These are phyloP conservation scores for Adansonia gregorii DNA, from an alignment of 441 rosid genomes.

Conservation along the genomic window DNA sequence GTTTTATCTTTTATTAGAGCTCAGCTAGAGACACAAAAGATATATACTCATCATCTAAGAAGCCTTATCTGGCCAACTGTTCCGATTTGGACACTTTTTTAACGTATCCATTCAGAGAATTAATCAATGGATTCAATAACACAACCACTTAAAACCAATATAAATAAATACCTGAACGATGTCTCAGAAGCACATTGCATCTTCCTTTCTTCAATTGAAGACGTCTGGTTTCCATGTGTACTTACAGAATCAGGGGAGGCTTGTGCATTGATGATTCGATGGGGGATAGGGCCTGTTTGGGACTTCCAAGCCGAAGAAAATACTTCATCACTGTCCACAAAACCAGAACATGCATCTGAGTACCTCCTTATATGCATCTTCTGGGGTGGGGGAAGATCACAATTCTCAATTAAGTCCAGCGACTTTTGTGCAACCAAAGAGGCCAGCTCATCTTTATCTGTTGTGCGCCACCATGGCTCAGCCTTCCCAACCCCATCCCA, in stretches of 20 bases:
- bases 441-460: constrained; percentile 82
- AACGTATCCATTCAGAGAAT: not conserved
- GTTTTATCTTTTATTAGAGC: not conserved
- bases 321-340: constrained; percentile 41
- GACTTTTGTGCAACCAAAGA: constrained; percentile 85
- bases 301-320: constrained; percentile 42
- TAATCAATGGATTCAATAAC: constrained; percentile 1
- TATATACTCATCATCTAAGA: not conserved
- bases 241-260: constrained; percentile 33
- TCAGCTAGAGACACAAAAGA: not conserved
- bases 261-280: constrained; percentile 32
- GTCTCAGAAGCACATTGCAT: constrained; percentile 40
- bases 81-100: not conserved
- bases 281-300: constrained; percentile 32
- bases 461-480: constrained; percentile 88
- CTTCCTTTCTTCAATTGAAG: constrained; percentile 37
- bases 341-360: constrained; percentile 41
- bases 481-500: constrained; percentile 63
- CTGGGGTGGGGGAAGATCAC: constrained; percentile 96
- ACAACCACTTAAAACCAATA: not conserved
- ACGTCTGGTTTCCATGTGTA: constrained; percentile 35
- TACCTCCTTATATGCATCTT: constrained; percentile 53
- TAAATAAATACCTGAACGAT: constrained; percentile 48
- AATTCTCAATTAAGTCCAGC: constrained; percentile 67
- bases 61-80: not conserved